phyloP scores from a whole-genome alignment of 1,284 basidiomycete genomes.

The Sporisorium graminicola region DNA sequence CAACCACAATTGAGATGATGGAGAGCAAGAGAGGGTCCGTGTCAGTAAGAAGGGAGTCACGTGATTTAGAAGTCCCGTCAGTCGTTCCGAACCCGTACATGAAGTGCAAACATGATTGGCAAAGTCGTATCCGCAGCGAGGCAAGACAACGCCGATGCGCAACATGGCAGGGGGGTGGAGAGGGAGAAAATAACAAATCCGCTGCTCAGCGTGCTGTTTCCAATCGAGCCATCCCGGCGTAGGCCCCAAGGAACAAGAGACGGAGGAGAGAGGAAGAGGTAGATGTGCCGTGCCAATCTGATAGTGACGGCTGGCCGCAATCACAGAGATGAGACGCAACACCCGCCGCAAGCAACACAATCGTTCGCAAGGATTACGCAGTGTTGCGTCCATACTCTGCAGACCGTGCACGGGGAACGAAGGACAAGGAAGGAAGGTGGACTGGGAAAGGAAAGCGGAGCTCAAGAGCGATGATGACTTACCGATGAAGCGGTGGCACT shows the following conservation, averaged over 20 bases:
- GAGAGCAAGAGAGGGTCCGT: not conserved
- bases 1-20: not conserved
- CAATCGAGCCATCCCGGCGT: not conserved
- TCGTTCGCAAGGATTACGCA: not conserved
- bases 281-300: not conserved
- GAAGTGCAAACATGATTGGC: not conserved
- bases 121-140: not conserved
- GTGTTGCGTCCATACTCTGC: not conserved
- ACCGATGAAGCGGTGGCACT: conserved; percentile 45
- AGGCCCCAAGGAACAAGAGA: not conserved
- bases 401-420: not conserved
- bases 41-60: conserved; percentile 29
- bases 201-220: conserved; percentile 47
- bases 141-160: not conserved
- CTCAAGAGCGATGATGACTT: conserved; percentile 18
- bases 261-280: not conserved
- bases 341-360: not conserved
- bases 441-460: not conserved
- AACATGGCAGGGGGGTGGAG: not conserved
- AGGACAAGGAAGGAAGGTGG: not conserved
- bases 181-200: conserved; percentile 13
- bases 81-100: not conserved
- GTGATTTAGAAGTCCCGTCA: conserved; percentile 18
- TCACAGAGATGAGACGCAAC: not conserved
- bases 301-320: not conserved